These are phyloP conservation scores for Thraustochytrium striatum DNA, from an alignment of 352 stramenopile genomes.

Conservation along the genomic window DNA sequence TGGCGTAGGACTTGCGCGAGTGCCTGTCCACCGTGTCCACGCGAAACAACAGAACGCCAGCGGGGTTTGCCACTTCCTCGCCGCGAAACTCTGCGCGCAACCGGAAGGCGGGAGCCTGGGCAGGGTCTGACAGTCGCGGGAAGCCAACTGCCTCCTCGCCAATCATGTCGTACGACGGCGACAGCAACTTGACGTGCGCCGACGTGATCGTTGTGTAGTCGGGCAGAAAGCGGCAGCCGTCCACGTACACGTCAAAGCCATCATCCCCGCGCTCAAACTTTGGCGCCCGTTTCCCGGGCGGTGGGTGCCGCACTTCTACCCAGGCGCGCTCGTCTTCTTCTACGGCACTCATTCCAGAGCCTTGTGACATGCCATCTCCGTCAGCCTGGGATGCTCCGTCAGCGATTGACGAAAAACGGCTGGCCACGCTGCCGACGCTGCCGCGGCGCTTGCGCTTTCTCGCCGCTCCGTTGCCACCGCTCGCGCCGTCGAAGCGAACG, in stretches of 20 bases:
- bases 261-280: slow-evolving; percentile 55
- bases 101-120: slow-evolving; percentile 51
- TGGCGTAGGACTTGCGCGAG: slow-evolving; percentile 61
- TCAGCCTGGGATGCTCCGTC: neutral
- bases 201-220: slow-evolving; percentile 69
- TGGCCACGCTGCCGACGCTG: neutral
- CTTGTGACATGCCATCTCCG: neutral
- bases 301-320: neutral
- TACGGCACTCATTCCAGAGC: no score
- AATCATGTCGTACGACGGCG: slow-evolving; percentile 63
- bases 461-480: neutral
- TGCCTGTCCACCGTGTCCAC: slow-evolving; percentile 69
- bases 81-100: slow-evolving; percentile 66
- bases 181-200: slow-evolving; percentile 62
- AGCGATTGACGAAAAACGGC: neutral
- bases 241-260: slow-evolving; percentile 72
- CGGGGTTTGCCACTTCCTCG: slow-evolving; percentile 66
- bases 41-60: slow-evolving; percentile 71
- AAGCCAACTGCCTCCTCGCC: slow-evolving; percentile 30
- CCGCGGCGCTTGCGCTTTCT: neutral
- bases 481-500: neutral
- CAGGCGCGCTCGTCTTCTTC: neutral
- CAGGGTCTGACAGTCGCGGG: slow-evolving; percentile 55
- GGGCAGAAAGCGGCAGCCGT: slow-evolving; percentile 67
- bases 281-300: neutral